Evolutionary conservation across 495 filamentous ascomycete species (phyloP).

Genomic region (Daldinia concentrica): DNA sequence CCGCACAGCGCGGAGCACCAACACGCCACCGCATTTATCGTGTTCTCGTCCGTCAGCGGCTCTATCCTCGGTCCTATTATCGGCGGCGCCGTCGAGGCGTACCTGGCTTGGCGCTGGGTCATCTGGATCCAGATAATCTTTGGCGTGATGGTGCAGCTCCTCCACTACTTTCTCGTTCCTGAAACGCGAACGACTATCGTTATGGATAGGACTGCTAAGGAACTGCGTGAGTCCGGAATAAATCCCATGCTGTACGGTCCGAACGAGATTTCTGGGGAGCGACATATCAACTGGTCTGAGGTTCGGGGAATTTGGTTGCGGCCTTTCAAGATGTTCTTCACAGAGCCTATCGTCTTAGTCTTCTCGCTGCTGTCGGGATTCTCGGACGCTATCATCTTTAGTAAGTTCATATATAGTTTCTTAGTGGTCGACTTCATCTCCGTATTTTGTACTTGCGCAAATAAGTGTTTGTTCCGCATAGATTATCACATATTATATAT

Average conservation of each 20-base stretch:
- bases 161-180: constrained; percentile 63
- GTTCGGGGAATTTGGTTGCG: constrained; percentile 65
- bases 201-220: constrained; percentile 68
- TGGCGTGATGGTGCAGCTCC: constrained; percentile 56
- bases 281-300: constrained; percentile 60
- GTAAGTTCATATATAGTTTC: constrained; percentile 16
- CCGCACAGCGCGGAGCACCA: constrained; percentile 62
- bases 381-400: constrained; percentile 70
- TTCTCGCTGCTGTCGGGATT: constrained; percentile 68
- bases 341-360: constrained; percentile 68
- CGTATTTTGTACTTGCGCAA: neutral
- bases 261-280: constrained; percentile 59
- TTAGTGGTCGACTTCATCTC: neutral
- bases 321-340: constrained; percentile 70
- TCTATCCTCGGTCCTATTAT: constrained; percentile 62
- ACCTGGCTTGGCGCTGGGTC: constrained; percentile 48
- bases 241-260: constrained; percentile 65
- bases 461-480: neutral
- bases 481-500: neutral
- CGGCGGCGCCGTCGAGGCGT: constrained; percentile 62
- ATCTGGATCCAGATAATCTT: constrained; percentile 39
- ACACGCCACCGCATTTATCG: constrained; percentile 68
- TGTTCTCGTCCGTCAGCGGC: constrained; percentile 64
- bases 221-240: constrained; percentile 57
- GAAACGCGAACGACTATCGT: constrained; percentile 60